Evolutionary conservation across 139 green algal genomes (phyloP).

Genomic region (Axilococcus clingmanii): DNA sequence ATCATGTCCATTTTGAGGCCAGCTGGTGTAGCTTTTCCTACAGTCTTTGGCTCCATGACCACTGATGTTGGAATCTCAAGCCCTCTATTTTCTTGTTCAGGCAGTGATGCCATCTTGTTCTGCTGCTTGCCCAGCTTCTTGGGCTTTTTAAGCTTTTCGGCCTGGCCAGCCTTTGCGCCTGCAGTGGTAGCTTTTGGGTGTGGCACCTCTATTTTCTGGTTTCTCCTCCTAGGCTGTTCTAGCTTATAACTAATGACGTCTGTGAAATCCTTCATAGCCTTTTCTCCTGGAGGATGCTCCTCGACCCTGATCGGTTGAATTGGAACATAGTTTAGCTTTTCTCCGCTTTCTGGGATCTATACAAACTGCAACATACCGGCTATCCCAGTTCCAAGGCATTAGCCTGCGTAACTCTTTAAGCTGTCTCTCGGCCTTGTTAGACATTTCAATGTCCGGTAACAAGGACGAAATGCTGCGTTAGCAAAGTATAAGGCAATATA

Average conservation of each 20-base stretch:
- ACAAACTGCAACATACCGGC: conserved; percentile 6
- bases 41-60: too few species aligned
- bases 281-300: conserved; percentile 35
- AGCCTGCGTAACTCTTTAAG: conserved; percentile 28
- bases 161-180: not conserved
- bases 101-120: not conserved
- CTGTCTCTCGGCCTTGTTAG: conserved; percentile 20
- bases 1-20: too few species aligned
- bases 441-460: not conserved
- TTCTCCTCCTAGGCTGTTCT: conserved; percentile 6
- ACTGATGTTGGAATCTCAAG: too few species aligned
- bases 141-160: not conserved
- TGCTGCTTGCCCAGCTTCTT: too few species aligned
- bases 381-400: conserved; percentile 39
- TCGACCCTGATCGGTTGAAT: conserved; percentile 29
- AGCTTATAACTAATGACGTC: conserved; percentile 21
- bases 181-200: not conserved
- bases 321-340: not conserved
- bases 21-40: too few species aligned
- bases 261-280: conserved; percentile 38
- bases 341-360: not conserved
- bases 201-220: too few species aligned
- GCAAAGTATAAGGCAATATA: too few species aligned
- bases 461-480: not conserved
- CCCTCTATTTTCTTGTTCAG: too few species aligned